Evolutionary conservation across 805 yeast genomes (phyloP).

Genomic region (Dipodascus geniculatus): DNA sequence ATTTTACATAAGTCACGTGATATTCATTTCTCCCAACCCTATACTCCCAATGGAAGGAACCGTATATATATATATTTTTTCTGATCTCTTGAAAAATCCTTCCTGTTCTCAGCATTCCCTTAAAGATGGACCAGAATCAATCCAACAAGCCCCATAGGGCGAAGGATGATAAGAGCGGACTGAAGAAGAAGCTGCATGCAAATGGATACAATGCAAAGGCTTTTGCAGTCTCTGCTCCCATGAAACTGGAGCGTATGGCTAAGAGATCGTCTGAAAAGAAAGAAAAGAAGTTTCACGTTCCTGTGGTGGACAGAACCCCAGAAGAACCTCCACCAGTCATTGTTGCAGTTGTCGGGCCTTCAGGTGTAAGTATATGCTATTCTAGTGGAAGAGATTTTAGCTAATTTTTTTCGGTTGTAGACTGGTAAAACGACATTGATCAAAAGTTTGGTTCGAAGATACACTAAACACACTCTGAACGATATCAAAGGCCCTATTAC

Average conservation of each 20-base stretch:
- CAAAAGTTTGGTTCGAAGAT: slow-evolving; percentile 74
- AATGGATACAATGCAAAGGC: slow-evolving; percentile 82
- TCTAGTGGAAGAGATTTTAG: too few relatives aligned
- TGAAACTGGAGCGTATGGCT: slow-evolving; percentile 75
- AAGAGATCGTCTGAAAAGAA: slow-evolving; percentile 70
- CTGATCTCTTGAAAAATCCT: neutral
- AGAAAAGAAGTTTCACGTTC: slow-evolving; percentile 84
- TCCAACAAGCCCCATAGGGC: slow-evolving; percentile 77
- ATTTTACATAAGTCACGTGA: neutral
- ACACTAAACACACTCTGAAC: slow-evolving; percentile 72
- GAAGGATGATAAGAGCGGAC: slow-evolving; percentile 38
- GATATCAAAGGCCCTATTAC: slow-evolving; percentile 96
- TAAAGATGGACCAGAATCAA: slow-evolving; percentile 34
- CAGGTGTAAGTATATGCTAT: slow-evolving; percentile 38
- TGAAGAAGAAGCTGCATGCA: slow-evolving; percentile 78
- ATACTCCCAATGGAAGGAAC: neutral
- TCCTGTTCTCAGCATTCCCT: neutral
- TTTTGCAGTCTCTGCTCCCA: slow-evolving; percentile 73
- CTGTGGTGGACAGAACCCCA: slow-evolving; percentile 95
- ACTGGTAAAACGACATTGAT: slow-evolving; percentile 94
- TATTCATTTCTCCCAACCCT: neutral
- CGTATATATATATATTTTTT: too few relatives aligned
- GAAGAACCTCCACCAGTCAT: slow-evolving; percentile 97
- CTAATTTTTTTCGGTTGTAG: slow-evolving; percentile 4
- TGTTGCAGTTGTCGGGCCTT: slow-evolving; percentile 96